A percentile compares a stretch with the other conserved stretches of the same genome.
Evolutionary conservation across 768 basidiomycete genomes (phyloP).

Genomic region (Leucocoprinus birnbaumii): DNA sequence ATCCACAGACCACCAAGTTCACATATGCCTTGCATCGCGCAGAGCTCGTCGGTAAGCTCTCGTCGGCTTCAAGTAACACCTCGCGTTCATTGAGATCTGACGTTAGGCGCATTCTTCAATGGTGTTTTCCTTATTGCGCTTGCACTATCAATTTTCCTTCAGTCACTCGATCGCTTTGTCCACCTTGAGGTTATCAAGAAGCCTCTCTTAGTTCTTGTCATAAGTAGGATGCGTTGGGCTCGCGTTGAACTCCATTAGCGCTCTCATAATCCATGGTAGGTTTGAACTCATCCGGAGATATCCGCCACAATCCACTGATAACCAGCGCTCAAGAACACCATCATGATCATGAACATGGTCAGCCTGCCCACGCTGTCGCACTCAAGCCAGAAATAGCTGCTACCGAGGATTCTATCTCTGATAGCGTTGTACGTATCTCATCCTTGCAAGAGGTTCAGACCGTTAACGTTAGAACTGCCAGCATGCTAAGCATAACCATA

Average conservation of each 20-base stretch:
- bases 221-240: slow-evolving; percentile 48
- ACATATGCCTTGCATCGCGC: slow-evolving; percentile 57
- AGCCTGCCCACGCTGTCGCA: slow-evolving; percentile 13
- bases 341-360: slow-evolving; percentile 37
- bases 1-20: slow-evolving; percentile 40
- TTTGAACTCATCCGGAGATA: neutral
- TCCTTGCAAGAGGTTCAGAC: too few species aligned
- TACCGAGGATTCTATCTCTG: slow-evolving; percentile 15
- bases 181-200: slow-evolving; percentile 39
- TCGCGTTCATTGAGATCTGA: too few species aligned
- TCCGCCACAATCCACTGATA: neutral
- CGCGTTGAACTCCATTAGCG: slow-evolving; percentile 44
- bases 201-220: slow-evolving; percentile 43
- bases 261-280: slow-evolving; percentile 45
- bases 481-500: slow-evolving; percentile 51
- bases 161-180: slow-evolving; percentile 54
- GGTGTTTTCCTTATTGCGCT: slow-evolving; percentile 51
- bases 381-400: slow-evolving; percentile 14
- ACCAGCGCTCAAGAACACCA: slow-evolving; percentile 30
- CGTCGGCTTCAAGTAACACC: too few species aligned
- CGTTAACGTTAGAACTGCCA: slow-evolving; percentile 14
- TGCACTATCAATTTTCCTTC: slow-evolving; percentile 48
- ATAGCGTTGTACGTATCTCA: slow-evolving; percentile 30
- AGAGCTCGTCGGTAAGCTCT: slow-evolving; percentile 47
- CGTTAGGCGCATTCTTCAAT: slow-evolving; percentile 56